Base-by-base conservation (phyloP, 1,139 yeast species). In the Hansenula anomala region DNA sequence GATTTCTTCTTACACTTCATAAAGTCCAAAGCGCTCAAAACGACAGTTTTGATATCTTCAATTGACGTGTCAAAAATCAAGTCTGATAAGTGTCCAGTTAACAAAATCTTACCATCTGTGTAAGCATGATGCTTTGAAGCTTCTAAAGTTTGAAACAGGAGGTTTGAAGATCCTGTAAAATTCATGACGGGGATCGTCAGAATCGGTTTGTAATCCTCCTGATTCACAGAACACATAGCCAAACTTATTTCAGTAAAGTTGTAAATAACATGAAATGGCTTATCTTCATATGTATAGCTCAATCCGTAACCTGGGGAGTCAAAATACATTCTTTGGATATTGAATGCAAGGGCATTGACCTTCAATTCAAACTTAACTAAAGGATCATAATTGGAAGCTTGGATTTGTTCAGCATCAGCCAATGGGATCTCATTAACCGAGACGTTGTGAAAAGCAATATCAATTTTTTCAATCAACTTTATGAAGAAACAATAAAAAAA, bases 261-360 rank as follows among this genome's bases (percentile, higher is more conserved):
- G 33, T 36, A 38, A 4, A 78, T 66, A 29, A 70, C 48, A 43
- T 77, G 78, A 33, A 76, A 57, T 1, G 89, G 89, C 14, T 57
- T 58, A 46, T 81, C 88, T 3, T 59, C 55, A 11, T 72, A 66
- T 28, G 67, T 64, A 51, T 76, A 82, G 15, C 71, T 53, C 4
- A 80, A 65, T 41, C 80, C 81, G 54, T 69, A 82, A 0, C 89
- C 90, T 1, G 88, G 70, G 36, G 65, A 60, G 6, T 58, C 55
- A n/a, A 52, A 48, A 28, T 45, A 47, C 38, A 58, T 58, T 40
- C 62, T 52, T 16, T 52, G 48, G 11, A 52, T 30, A 24, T 55
- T 54, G 2, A 57, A 42, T 3, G 59, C 56, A 17, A 62, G 48
- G 7, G 59, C 53, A 18, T 43, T 45, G 7, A 52, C 35, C 14